A percentile compares a stretch with the other conserved stretches of the same genome.
These are phyloP conservation scores for Neopestalotiopsis sp. DNA, from an alignment of 2,329 filamentous ascomycete genomes.

Conservation along the genomic window DNA sequence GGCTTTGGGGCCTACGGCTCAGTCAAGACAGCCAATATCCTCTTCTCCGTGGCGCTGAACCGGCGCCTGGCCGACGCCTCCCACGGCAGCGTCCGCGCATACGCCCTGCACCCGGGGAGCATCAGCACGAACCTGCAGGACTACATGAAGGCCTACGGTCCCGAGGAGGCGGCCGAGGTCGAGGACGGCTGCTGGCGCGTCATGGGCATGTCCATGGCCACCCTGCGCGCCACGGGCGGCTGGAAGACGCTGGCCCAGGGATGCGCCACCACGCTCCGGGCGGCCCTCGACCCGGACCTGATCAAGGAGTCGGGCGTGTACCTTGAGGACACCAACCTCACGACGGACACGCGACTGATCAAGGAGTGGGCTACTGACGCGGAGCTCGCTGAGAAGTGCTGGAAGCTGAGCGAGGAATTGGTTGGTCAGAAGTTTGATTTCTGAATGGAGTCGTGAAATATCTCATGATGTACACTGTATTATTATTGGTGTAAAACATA, in stretches of 20 bases:
- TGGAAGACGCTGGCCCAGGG: constrained; percentile 47
- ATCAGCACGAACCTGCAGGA: constrained; percentile 33
- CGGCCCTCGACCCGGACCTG: constrained; percentile 48
- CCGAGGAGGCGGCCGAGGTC: constrained; percentile 25
- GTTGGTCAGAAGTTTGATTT: constrained; percentile 41
- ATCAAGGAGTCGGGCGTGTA: constrained; percentile 37
- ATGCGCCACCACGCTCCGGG: constrained; percentile 46
- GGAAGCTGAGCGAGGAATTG: constrained; percentile 43
- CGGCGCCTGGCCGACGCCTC: constrained; percentile 26
- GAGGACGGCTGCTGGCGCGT: constrained; percentile 28
- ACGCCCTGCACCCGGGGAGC: constrained; percentile 45
- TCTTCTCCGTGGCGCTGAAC: constrained; percentile 46
- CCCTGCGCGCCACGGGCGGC: constrained; percentile 21
- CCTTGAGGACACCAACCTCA: constrained; percentile 41
- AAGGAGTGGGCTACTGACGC: constrained; percentile 41
- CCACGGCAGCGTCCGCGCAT: constrained; percentile 38
- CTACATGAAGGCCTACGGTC: constrained; percentile 24
- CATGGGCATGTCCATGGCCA: constrained; percentile 33
- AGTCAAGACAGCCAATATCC: constrained; percentile 51
- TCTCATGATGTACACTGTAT: no score
- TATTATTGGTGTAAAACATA: no score
- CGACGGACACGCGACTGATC: constrained; percentile 32
- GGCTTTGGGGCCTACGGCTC: constrained; percentile 48
- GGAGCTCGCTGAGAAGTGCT: constrained; percentile 42
- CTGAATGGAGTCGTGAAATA: neutral